These are phyloP conservation scores for Middelhovenomyces tepae DNA, from an alignment of 805 yeast species.

Conservation along the genomic window DNA sequence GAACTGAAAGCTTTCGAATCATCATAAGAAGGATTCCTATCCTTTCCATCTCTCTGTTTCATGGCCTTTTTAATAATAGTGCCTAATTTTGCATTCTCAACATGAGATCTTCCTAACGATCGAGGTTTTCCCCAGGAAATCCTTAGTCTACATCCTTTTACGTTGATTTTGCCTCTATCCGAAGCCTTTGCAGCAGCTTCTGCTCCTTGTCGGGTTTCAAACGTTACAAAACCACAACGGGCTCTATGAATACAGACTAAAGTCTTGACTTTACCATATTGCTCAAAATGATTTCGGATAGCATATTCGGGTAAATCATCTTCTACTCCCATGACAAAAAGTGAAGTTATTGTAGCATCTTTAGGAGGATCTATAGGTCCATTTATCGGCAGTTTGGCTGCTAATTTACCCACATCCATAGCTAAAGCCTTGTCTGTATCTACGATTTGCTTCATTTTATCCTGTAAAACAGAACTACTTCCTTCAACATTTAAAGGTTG, in stretches of 20 bases:
- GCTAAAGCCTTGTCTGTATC: conserved; percentile 13
- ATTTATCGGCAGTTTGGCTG: conserved; percentile 59
- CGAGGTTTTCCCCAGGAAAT: conserved; percentile 26
- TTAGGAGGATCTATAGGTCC: conserved; percentile 44
- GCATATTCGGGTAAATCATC: conserved; percentile 57
- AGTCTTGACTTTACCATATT: conserved; percentile 40
- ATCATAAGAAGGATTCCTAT: neutral
- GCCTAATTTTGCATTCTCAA: conserved; percentile 18
- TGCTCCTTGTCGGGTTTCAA: conserved; percentile 41
- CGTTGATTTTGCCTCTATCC: conserved; percentile 17
- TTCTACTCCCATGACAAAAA: conserved; percentile 70
- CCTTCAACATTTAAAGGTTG: conserved; percentile 6
- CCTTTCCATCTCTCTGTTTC: conserved; percentile 2
- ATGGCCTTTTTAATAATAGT: conserved; percentile 16
- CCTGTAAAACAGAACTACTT: conserved; percentile 13
- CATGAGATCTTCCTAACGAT: conserved; percentile 17
- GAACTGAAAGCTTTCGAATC: neutral
- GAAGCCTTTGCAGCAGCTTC: conserved; percentile 29
- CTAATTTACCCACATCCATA: conserved; percentile 42
- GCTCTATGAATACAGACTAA: conserved; percentile 49
- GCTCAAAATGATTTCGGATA: conserved; percentile 42
- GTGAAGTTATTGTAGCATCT: conserved; percentile 39
- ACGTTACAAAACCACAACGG: conserved; percentile 56
- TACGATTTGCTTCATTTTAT: conserved; percentile 7
- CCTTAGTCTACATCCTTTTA: conserved; percentile 22